phyloP scores from a whole-genome alignment of 2,329 filamentous ascomycete genomes.

The Tolypocladium inflatum region DNA sequence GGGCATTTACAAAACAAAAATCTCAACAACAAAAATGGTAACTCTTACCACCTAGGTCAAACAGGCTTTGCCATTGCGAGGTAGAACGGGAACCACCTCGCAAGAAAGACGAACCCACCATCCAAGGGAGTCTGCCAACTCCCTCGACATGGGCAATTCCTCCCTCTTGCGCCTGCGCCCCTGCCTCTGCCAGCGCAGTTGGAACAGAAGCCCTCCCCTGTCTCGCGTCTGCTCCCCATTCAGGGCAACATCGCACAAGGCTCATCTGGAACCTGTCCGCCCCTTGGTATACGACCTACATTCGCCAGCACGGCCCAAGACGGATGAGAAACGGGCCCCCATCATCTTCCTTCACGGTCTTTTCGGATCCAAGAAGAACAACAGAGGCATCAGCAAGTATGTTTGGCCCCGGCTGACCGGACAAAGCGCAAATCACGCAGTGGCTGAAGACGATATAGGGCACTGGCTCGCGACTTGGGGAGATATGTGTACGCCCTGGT shows the following conservation, averaged over 20 bases:
- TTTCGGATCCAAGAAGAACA: constrained; percentile 94
- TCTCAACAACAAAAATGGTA: neutral
- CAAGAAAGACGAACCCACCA: neutral
- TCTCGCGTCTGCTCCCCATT: neutral
- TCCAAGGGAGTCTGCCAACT: neutral
- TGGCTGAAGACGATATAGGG: constrained; percentile 37
- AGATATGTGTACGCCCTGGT: constrained; percentile 76
- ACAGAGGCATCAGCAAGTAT: constrained; percentile 88
- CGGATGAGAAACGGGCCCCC: constrained; percentile 39
- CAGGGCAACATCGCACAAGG: neutral
- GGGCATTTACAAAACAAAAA: neutral
- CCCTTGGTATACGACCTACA: constrained; percentile 58
- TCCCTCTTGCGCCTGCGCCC: neutral
- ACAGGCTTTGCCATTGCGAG: neutral
- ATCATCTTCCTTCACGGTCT: constrained; percentile 88
- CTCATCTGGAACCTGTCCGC: constrained; percentile 7
- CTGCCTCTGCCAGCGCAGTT: neutral
- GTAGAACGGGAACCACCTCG: neutral
- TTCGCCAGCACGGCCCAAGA: constrained; percentile 36
- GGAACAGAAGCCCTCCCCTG: neutral
- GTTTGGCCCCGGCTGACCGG: constrained; percentile 18
- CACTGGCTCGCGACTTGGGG: constrained; percentile 69
- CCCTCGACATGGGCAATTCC: neutral
- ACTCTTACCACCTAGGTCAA: neutral
- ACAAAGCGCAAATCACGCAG: neutral